Percentiles rank a stretch among this genome's conserved stretches.
Conservation (phyloP, 345 rosid species). For the Acer campestre region DNA sequence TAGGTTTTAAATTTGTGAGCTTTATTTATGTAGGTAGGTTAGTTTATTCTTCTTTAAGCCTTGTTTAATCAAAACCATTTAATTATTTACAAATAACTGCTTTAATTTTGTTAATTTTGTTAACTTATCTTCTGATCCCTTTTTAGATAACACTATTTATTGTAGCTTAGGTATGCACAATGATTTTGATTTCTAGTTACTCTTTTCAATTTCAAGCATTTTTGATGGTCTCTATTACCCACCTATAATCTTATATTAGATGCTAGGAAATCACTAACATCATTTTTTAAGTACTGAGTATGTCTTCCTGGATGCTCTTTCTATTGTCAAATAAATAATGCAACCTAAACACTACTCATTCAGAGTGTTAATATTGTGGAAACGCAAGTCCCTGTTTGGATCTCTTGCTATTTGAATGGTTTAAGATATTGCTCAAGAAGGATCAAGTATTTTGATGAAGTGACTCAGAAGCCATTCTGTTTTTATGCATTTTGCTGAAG, state of each 20-base stretch:
- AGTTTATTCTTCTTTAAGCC: not conserved
- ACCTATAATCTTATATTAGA: not conserved
- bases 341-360: not conserved
- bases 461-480: slow-evolving; percentile 2
- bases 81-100: slow-evolving; percentile 1
- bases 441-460: not conserved
- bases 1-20: slow-evolving; percentile 4
- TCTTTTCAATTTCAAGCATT: not conserved
- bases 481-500: not conserved
- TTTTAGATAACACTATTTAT: not conserved
- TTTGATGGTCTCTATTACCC: not conserved
- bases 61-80: not conserved
- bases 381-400: not conserved
- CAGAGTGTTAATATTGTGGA: not conserved
- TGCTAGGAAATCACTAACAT: slow-evolving; percentile 9
- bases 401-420: not conserved
- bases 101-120: slow-evolving; percentile 4
- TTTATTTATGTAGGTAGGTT: slow-evolving; percentile 9
- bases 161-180: not conserved
- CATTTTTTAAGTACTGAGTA: slow-evolving; percentile 13
- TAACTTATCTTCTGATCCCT: not conserved
- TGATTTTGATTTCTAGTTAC: slow-evolving; percentile 2
- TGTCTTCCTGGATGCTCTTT: slow-evolving; percentile 4
- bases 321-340: slow-evolving; percentile 3
- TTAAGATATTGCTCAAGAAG: not conserved